phyloP scores from a whole-genome alignment of 179 eudicot species.

The Gypsophila paniculata region DNA sequence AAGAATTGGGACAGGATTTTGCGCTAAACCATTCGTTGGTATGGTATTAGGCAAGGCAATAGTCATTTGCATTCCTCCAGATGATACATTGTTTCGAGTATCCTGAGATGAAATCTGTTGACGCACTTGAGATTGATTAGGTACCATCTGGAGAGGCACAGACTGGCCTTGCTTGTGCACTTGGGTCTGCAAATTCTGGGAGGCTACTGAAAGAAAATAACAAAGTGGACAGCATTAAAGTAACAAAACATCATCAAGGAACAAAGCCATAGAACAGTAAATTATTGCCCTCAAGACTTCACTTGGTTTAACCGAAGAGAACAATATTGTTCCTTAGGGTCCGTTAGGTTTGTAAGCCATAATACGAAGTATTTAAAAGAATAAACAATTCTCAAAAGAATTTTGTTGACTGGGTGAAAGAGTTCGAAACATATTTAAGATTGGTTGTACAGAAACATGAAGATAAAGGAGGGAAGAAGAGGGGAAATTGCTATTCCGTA shows the following conservation, averaged over 20 bases:
- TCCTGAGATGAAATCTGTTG: slow-evolving; percentile 56
- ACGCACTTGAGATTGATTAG: slow-evolving; percentile 55
- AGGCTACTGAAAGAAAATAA: slow-evolving; percentile 29
- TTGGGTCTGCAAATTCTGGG: slow-evolving; percentile 65
- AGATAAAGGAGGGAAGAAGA: neutral
- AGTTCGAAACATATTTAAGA: neutral
- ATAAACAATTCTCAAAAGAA: neutral
- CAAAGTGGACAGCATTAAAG: slow-evolving; percentile 1
- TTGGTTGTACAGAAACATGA: slow-evolving; percentile 2
- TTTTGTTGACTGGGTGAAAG: neutral
- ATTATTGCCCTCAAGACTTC: neutral
- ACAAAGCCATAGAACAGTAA: neutral
- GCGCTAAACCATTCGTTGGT: slow-evolving; percentile 53
- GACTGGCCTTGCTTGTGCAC: slow-evolving; percentile 59
- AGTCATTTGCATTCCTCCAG: slow-evolving; percentile 54
- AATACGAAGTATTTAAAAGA: neutral
- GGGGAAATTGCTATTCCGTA: neutral
- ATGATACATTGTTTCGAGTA: slow-evolving; percentile 50
- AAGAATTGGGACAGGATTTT: slow-evolving; percentile 56
- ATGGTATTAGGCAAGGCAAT: slow-evolving; percentile 54
- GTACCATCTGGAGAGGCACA: slow-evolving; percentile 54
- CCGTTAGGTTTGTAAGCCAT: too few species aligned
- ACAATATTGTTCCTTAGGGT: neutral
- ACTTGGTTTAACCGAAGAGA: neutral
- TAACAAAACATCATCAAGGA: neutral